Evolutionary conservation across 768 basidiomycete species (phyloP), one percentile per base, ranked within the genome.

Genomic region (Leccinum olivaceopallidum): DNA sequence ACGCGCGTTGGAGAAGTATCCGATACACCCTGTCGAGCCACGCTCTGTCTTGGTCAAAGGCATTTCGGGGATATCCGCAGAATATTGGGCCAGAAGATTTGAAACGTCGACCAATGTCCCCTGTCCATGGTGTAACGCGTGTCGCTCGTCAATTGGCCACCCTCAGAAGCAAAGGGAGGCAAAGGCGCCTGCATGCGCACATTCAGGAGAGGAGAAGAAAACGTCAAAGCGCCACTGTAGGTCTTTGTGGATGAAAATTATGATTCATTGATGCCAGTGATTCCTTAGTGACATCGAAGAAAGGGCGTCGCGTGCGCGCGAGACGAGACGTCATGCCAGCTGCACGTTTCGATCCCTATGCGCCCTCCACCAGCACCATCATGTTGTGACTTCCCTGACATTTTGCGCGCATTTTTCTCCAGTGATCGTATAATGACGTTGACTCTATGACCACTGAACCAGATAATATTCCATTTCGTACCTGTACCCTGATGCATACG

Each of bases 1-100:
- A 37, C 59, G 59, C n/a, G 63, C 66, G 8, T 22, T 60, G 51
- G 61, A 65, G 26, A 65, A 68, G 61, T 63, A 58, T 58, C 64
- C 58, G 2, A 53, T 16, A 28, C 55, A 50, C 20, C 47, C 54
- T 2, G 32, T 47, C 55, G 48, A 49, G 42, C 58, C 59, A 32
- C 66, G 39, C 32, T 22, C 56, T 4, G 37, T 56, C 36, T 59
- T 62, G 20, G 18, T 22, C 28, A 44, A 50, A 14, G 49, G 50
- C 0, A 39, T 68, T 24, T 54, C 9, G 7, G 24, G 22, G 12
- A 57, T 65, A 47, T 55, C 49, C 13, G 7, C 20, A 7, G 60
- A 59, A 51, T 65, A 65, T 55, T 65, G 55, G 57, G 53, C 50
- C 7, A 34, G 24, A 9, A 62, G 60, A 49, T 50, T 9, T 3